Evolutionary conservation across 306 rosid genomes (phyloP), one percentile per base, ranked within the genome.

Genomic region (Argentina anserina): DNA sequence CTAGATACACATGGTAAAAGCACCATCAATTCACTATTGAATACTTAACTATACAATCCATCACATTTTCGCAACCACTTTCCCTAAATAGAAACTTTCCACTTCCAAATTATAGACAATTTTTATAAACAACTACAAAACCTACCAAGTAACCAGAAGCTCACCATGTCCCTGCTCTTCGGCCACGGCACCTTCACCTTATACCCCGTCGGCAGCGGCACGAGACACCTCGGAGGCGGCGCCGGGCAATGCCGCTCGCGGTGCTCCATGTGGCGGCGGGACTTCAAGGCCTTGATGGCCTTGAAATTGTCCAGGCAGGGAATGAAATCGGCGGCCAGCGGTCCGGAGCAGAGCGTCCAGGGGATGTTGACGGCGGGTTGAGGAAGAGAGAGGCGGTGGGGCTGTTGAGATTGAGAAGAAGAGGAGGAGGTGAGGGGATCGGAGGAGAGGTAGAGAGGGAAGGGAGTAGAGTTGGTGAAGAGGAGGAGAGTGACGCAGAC

Each of bases 91-190:
- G 36, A 33, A 33, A 33, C 36, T 33, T 33, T 33, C 4, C 3
- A 5, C 36, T 33, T 33, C 36, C 36, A 33, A 33, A 33, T 33
- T 33, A 0, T 17, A 50, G n/a, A n/a, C n/a, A n/a, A n/a, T n/a
- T n/a, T n/a, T n/a, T n/a, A n/a, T n/a, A n/a, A n/a, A n/a, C n/a
- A n/a, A n/a, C n/a, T 20, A 7, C 12, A 20, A 20, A 7, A 23
- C 63, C 20, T 56, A 56, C 9, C 59, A 42, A 53, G 56, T 37
- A 89, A 89, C 79, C 74, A 87, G 67, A 76, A 87, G 85, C 97
- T 90, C 97, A 95, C 99, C 99, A 88, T 94, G 84, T 94, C 99
- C 88, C 96, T 87, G 87, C 99, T 94, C 84, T 94, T 84, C 46
- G 97, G 96, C 99, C 99, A 91, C 33, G 84, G 85, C 77, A 91